These are phyloP conservation scores for Picea engelmannii DNA, from an alignment of 83 land plant species.

Conservation along the genomic window DNA sequence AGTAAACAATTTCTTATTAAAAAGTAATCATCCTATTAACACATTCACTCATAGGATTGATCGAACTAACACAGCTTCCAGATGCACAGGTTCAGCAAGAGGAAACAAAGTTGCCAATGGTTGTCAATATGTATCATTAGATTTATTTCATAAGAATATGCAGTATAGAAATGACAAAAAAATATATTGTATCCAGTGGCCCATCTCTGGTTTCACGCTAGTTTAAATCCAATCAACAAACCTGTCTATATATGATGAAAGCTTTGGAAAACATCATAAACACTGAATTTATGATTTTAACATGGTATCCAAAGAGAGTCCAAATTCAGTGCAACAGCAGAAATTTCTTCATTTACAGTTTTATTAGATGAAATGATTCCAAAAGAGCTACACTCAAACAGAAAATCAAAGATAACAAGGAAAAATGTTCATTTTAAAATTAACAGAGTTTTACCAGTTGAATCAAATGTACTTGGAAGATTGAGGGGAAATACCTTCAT, in stretches of 20 bases:
- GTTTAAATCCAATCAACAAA: too few relatives aligned
- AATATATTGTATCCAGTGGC: too few relatives aligned
- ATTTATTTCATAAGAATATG: not conserved
- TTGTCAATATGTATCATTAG: not conserved
- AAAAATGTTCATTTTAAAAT: not conserved
- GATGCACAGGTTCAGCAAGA: not conserved
- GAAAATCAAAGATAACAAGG: not conserved
- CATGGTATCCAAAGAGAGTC: not conserved
- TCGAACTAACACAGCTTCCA: not conserved
- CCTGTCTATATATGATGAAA: too few relatives aligned
- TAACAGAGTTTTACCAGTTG: not conserved
- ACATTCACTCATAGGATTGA: too few relatives aligned
- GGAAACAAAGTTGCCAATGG: not conserved
- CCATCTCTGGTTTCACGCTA: too few relatives aligned
- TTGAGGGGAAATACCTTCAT: slow-evolving; percentile 68
- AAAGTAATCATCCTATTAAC: too few relatives aligned
- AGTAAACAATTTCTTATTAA: too few relatives aligned
- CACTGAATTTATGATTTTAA: too few relatives aligned
- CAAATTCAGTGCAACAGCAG: not conserved
- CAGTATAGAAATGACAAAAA: not conserved
- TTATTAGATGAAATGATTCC: not conserved
- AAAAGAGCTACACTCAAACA: not conserved
- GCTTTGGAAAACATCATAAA: too few relatives aligned
- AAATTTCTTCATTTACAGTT: not conserved
- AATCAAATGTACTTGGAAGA: not conserved